Conservation (phyloP, 129 eudicot species). For the Lactuca sativa region DNA sequence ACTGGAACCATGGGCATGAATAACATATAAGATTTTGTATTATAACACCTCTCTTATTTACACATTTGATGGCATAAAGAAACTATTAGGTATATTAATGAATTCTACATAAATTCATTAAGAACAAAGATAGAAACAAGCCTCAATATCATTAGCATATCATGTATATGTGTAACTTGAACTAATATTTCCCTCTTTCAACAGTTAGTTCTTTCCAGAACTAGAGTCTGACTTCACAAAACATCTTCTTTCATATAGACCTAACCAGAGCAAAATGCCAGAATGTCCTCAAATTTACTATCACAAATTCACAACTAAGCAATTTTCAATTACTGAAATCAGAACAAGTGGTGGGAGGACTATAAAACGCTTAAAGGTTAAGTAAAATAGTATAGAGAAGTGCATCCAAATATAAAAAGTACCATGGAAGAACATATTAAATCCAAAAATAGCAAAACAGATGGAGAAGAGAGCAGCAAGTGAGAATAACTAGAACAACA, state of each 20-base stretch:
- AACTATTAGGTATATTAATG: too few relatives aligned
- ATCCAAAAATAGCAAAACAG: conserved; percentile 58
- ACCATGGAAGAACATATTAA: conserved; percentile 69
- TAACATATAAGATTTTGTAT: too few relatives aligned
- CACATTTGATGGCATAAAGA: too few relatives aligned
- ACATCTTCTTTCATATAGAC: neutral
- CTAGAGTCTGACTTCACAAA: neutral
- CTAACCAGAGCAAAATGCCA: neutral
- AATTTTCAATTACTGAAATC: conserved; percentile 5
- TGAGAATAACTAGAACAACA: conserved; percentile 15
- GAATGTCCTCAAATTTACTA: neutral
- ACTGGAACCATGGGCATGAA: too few relatives aligned
- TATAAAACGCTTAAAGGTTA: too few relatives aligned
- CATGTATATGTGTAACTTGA: neutral
- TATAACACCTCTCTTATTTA: too few relatives aligned
- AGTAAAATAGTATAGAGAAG: neutral
- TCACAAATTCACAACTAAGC: neutral
- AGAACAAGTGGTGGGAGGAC: neutral
- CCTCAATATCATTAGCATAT: too few relatives aligned
- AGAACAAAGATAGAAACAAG: too few relatives aligned
- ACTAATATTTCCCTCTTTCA: conserved; percentile 1
- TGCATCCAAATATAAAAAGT: conserved; percentile 24
- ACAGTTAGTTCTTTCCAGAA: neutral
- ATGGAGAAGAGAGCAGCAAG: conserved; percentile 55
- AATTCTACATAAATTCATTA: too few relatives aligned